Evolutionary conservation across 805 yeast genomes (phyloP).

Genomic region (Yarrowia sp.): DNA sequence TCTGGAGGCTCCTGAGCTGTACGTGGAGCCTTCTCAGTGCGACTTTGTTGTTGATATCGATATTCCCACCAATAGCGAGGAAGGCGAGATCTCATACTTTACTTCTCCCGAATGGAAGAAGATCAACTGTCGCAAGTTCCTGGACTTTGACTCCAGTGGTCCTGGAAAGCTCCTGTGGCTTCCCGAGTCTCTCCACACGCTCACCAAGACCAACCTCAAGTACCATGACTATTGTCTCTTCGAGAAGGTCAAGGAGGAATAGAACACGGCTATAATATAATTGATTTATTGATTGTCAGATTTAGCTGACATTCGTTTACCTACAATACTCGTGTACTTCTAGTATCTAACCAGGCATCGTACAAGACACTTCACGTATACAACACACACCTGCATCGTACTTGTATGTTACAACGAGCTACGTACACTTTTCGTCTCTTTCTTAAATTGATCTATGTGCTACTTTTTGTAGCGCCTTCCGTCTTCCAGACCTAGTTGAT

Average conservation of each 20-base stretch:
- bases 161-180: slow-evolving; percentile 46
- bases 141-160: slow-evolving; percentile 46
- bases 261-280: not conserved
- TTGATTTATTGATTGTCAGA: too few species aligned
- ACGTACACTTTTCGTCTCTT: too few species aligned
- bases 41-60: slow-evolving; percentile 74
- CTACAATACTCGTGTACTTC: too few species aligned
- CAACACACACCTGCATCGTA: too few species aligned
- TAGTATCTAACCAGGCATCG: too few species aligned
- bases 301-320: too few species aligned
- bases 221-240: slow-evolving; percentile 48
- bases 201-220: slow-evolving; percentile 41
- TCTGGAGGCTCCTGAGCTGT: slow-evolving; percentile 64
- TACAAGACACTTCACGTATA: too few species aligned
- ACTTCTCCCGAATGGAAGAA: slow-evolving; percentile 43
- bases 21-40: slow-evolving; percentile 60
- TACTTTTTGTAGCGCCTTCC: slow-evolving; percentile 35
- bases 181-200: slow-evolving; percentile 42
- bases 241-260: slow-evolving; percentile 37
- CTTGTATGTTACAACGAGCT: too few species aligned
- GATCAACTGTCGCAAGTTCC: slow-evolving; percentile 44
- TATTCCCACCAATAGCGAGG: slow-evolving; percentile 55
- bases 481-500: slow-evolving; percentile 29
- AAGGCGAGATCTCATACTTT: slow-evolving; percentile 53
- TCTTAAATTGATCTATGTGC: slow-evolving; percentile 7